A percentile compares a stretch with the other conserved stretches of the same genome.
phyloP scores from a whole-genome alignment of 176 grass and related monocot genomes.

The Oryza officinalis region DNA sequence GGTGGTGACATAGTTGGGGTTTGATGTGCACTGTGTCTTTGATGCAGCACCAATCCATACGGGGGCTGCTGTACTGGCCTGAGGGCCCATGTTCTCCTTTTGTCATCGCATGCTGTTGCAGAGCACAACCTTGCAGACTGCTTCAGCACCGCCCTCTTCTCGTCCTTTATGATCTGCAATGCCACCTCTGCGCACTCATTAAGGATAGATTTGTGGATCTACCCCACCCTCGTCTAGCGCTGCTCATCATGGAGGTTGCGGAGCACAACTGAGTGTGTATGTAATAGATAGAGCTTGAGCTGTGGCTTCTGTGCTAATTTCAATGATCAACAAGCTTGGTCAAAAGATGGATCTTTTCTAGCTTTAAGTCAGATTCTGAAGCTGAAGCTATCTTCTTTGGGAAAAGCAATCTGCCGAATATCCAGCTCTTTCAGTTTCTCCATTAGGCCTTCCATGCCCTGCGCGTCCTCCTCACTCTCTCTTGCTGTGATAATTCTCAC shows the following conservation, averaged over 20 bases:
- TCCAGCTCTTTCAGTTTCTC: background rate
- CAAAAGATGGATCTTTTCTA: slow-evolving; percentile 7
- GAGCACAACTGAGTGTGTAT: background rate
- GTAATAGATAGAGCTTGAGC: background rate
- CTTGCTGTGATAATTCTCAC: background rate
- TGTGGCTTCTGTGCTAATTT: slow-evolving; percentile 8
- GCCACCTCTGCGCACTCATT: background rate
- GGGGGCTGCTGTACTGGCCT: background rate
- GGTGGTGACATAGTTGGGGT: background rate
- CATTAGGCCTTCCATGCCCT: background rate
- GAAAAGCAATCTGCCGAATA: background rate
- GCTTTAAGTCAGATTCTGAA: slow-evolving; percentile 25
- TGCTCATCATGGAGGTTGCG: background rate
- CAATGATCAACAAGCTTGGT: background rate
- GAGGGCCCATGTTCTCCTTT: background rate
- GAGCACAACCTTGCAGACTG: background rate
- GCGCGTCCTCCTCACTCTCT: background rate
- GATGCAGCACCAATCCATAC: background rate
- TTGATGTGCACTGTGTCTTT: background rate
- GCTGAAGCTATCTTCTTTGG: background rate
- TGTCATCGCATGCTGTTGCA: background rate
- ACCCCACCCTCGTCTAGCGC: background rate
- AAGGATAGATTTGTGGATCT: slow-evolving; percentile 4
- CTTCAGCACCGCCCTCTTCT: background rate
- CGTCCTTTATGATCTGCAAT: background rate